Conservation (phyloP, 495 filamentous ascomycete genomes). For the Tuber indicum region DNA sequence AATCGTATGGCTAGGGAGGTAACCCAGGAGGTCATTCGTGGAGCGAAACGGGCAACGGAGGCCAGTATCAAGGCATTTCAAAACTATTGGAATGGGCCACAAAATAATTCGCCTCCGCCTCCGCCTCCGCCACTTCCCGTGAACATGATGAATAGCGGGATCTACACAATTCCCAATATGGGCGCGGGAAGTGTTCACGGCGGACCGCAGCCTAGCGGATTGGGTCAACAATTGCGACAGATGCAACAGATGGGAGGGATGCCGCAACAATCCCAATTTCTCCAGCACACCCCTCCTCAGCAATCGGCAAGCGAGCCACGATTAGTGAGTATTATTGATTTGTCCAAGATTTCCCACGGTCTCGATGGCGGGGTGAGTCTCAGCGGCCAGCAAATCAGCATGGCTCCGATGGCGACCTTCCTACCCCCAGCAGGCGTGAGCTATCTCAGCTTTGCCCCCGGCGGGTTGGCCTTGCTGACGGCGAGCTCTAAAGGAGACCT, state of each 20-base stretch:
- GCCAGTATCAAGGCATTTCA: conserved; percentile 82
- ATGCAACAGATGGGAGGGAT: conserved; percentile 38
- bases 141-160: conserved; percentile 4
- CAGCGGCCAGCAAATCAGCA: conserved; percentile 30
- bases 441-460: conserved; percentile 81
- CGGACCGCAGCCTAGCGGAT: conserved; percentile 34
- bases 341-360: conserved; percentile 53
- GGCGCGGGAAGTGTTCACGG: conserved; percentile 26
- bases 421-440: conserved; percentile 78
- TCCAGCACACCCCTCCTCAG: conserved; percentile 9
- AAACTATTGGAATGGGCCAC: conserved; percentile 65
- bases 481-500: conserved; percentile 89
- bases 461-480: conserved; percentile 74
- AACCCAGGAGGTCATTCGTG: conserved; percentile 83
- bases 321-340: conserved; percentile 75
- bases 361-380: conserved; percentile 34
- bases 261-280: conserved; percentile 36
- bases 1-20: conserved; percentile 81
- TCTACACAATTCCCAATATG: conserved; percentile 22
- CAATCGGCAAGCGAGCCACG: conserved; percentile 57
- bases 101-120: conserved; percentile 14
- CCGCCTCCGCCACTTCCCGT: conserved; percentile 12
- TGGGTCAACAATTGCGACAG: conserved; percentile 40
- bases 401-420: conserved; percentile 69
- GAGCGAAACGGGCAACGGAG: conserved; percentile 78